phyloP scores from a whole-genome alignment of 306 rosid species.

The Pueraria montana region DNA sequence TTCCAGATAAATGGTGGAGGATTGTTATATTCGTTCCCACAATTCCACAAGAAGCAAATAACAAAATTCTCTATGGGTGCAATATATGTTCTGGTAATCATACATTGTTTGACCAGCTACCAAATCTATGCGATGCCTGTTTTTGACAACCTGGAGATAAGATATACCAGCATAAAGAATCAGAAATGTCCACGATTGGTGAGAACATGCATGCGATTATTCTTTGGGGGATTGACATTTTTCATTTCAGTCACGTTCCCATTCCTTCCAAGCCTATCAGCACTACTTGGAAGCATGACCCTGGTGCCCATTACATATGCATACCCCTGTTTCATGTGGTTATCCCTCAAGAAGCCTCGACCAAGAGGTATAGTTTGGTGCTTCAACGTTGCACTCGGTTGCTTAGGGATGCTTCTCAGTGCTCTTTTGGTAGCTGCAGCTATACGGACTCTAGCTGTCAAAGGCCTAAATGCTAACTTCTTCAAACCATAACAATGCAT shows the following conservation, averaged over 20 bases:
- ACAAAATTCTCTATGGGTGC: constrained; percentile 57
- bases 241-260: constrained; percentile 69
- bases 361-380: constrained; percentile 49
- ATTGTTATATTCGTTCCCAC: constrained; percentile 55
- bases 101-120: constrained; percentile 61
- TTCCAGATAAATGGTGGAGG: constrained; percentile 59
- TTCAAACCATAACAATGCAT: constrained; percentile 56
- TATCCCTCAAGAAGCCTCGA: constrained; percentile 65
- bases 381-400: constrained; percentile 61
- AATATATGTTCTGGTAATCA: constrained; percentile 53
- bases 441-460: constrained; percentile 48
- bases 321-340: constrained; percentile 91
- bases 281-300: constrained; percentile 64
- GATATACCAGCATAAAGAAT: constrained; percentile 59
- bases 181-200: constrained; percentile 50
- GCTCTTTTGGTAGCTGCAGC: constrained; percentile 62
- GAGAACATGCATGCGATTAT: constrained; percentile 50
- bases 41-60: constrained; percentile 48
- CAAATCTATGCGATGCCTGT: constrained; percentile 72
- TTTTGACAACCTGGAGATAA: constrained; percentile 70
- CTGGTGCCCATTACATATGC: constrained; percentile 67
- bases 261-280: constrained; percentile 61
- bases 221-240: constrained; percentile 67
- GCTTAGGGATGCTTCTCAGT: constrained; percentile 62
- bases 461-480: constrained; percentile 71